Conservation (phyloP, 2,329 filamentous ascomycete genomes). For the Ophiosphaerella korrae region DNA sequence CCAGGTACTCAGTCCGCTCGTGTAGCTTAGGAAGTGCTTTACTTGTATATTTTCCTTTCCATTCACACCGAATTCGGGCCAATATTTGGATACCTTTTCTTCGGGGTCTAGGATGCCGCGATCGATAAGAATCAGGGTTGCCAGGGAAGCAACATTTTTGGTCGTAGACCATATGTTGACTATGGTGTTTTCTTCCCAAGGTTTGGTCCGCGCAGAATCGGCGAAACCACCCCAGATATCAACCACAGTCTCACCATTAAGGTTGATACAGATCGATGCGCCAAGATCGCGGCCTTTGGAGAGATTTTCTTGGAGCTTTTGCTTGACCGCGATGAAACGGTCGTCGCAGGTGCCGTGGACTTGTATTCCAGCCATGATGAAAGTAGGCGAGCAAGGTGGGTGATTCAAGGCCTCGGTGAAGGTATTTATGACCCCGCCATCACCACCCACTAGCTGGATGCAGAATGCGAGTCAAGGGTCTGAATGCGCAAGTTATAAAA, state of each 20-base stretch:
- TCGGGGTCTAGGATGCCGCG: slow-evolving; percentile 17
- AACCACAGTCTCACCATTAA: slow-evolving; percentile 21
- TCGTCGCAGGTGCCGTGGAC: slow-evolving; percentile 18
- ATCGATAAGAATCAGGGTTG: slow-evolving; percentile 17
- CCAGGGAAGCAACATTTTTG: slow-evolving; percentile 19
- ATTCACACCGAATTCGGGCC: slow-evolving; percentile 25
- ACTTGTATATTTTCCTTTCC: slow-evolving; percentile 20
- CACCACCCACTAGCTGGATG: too few species aligned
- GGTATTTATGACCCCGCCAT: too few species aligned
- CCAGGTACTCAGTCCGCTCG: slow-evolving; percentile 21
- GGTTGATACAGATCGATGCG: slow-evolving; percentile 21
- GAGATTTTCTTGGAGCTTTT: slow-evolving; percentile 16
- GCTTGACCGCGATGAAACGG: slow-evolving; percentile 15
- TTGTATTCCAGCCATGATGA: neutral
- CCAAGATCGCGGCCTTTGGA: slow-evolving; percentile 18
- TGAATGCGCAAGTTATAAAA: too few species aligned
- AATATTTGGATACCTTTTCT: slow-evolving; percentile 24
- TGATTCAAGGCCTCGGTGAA: too few species aligned
- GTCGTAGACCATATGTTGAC: slow-evolving; percentile 23
- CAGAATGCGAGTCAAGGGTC: too few species aligned
- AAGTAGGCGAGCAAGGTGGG: too few species aligned
- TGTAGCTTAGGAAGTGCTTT: slow-evolving; percentile 20
- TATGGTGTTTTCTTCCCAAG: slow-evolving; percentile 23
- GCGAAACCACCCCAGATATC: slow-evolving; percentile 27
- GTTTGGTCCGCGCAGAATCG: slow-evolving; percentile 7